A percentile compares a stretch with the other conserved stretches of the same genome.
These are phyloP conservation scores for Globisporangium solare DNA, from an alignment of 352 stramenopile genomes.

Conservation along the genomic window DNA sequence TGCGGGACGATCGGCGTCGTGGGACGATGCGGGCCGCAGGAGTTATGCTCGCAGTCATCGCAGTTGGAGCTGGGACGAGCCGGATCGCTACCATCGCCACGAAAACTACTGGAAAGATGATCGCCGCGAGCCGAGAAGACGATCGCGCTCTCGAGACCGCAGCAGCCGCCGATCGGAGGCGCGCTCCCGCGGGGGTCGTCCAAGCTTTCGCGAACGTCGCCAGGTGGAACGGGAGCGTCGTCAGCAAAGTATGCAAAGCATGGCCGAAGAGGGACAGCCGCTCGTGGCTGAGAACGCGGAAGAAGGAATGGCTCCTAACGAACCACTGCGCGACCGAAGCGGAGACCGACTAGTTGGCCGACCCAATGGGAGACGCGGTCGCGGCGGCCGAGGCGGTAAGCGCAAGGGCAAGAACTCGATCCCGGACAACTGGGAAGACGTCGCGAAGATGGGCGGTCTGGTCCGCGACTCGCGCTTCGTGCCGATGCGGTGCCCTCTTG, in stretches of 20 bases:
- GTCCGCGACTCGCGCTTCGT: conserved; percentile 59
- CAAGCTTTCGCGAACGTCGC: conserved; percentile 1
- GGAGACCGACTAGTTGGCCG: background rate
- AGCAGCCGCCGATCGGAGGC: background rate
- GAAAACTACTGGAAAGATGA: conserved; percentile 4
- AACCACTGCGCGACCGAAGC: background rate
- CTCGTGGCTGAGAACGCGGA: background rate
- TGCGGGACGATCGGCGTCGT: conserved; percentile 7
- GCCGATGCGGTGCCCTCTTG: conserved; percentile 63
- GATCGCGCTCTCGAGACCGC: conserved; percentile 14
- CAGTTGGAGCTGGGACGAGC: too few relatives aligned
- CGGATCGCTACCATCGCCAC: too few relatives aligned
- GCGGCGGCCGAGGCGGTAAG: background rate
- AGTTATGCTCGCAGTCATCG: conserved; percentile 1
- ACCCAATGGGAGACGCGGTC: background rate
- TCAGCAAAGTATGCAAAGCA: conserved; percentile 1
- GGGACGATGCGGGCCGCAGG: conserved; percentile 1
- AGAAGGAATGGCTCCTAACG: background rate
- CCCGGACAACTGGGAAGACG: conserved; percentile 80
- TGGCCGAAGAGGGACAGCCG: background rate
- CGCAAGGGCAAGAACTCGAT: conserved; percentile 26
- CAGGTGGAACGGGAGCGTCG: conserved; percentile 2
- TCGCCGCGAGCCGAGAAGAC: conserved; percentile 1
- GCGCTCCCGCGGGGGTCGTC: conserved; percentile 3
- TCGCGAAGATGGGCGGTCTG: conserved; percentile 62